Evolutionary conservation across 2,329 filamentous ascomycete species (phyloP), one percentile per base, ranked within the genome.

Genomic region (Claviceps humidiphila): DNA sequence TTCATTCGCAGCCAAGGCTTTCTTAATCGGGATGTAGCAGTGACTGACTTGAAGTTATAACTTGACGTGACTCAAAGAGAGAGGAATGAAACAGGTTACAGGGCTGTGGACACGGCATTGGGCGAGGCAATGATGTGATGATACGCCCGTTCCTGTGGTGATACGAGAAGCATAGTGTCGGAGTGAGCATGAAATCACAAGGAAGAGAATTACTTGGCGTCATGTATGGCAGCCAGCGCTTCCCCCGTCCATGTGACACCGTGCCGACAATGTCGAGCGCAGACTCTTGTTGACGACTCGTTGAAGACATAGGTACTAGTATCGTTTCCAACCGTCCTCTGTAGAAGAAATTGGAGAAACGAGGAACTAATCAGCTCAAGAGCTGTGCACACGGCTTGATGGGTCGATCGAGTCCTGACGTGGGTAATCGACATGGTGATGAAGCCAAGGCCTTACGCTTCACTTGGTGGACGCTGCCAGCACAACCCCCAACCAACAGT

Each of bases 131-230:
- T 11, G 8, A 50, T 51, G n/a, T 26, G 40, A 51, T 48, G 39
- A 37, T 37, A 45, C 46, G 45, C 8, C 51, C 39, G 13, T 20
- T 45, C 30, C 34, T n/a, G 26, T 40, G 30, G 52, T 51, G 40
- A 34, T 34, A 51, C 40, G 40, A 49, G 45, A 43, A 54, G n/a
- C n/a, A 14, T 41, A 51, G 24, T 46, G 52, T 37, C 37, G 34
- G 40, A 39, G 30, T 42, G 48, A 50, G 34, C 26, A 50, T 20
- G 42, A 43, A 38, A 1, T 7, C 24, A 26, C 37, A 14, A 24
- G 47, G 48, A 43, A 53, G 47, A 42, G 39, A 53, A 30, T 51
- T 51, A 13, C 49, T 49, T 50, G 42, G 43, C 17, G 48, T 24
- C 48, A 53, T 50, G 24, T 43, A 53, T 53, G 51, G 9, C 41